These are phyloP conservation scores for Wickerhamomyces rabaulensis DNA, from an alignment of 805 yeast genomes.

Conservation along the genomic window DNA sequence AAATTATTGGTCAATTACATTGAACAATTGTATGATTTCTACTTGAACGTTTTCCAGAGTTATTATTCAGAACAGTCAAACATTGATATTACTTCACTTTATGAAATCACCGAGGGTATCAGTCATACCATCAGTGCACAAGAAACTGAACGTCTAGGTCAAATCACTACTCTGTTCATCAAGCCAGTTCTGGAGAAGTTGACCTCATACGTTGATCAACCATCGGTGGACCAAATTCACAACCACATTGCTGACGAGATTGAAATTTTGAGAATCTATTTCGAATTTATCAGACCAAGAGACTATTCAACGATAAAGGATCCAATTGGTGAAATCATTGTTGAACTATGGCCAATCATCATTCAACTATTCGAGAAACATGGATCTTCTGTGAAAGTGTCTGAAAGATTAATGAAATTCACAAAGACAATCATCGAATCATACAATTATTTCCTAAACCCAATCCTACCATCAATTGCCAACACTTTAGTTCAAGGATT, in stretches of 20 bases:
- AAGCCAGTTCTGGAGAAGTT: constrained; percentile 55
- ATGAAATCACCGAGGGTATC: constrained; percentile 84
- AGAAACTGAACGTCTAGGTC: constrained; percentile 45
- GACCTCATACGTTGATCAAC: constrained; percentile 18
- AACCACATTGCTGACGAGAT: constrained; percentile 63
- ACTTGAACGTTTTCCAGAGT: constrained; percentile 44
- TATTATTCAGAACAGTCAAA: constrained; percentile 19
- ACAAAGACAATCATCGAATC: constrained; percentile 61
- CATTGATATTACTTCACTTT: constrained; percentile 63
- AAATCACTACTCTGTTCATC: constrained; percentile 57
- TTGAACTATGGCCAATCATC: constrained; percentile 59
- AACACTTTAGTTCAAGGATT: constrained; percentile 67
- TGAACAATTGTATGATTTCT: constrained; percentile 72
- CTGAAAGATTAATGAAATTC: constrained; percentile 71
- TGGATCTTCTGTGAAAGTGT: constrained; percentile 56
- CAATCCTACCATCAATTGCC: constrained; percentile 61
- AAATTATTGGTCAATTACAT: constrained; percentile 55
- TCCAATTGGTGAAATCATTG: constrained; percentile 50
- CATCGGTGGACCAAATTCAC: constrained; percentile 31
- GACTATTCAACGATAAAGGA: constrained; percentile 24
- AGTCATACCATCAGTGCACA: constrained; percentile 73
- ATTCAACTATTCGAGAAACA: constrained; percentile 42
- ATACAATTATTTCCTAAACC: constrained; percentile 49
- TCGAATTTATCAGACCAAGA: constrained; percentile 48
- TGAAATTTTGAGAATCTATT: constrained; percentile 60